A percentile compares a stretch with the other conserved stretches of the same genome.
These are phyloP conservation scores for Auricularia sp. DNA, from an alignment of 768 basidiomycete genomes.

Conservation along the genomic window DNA sequence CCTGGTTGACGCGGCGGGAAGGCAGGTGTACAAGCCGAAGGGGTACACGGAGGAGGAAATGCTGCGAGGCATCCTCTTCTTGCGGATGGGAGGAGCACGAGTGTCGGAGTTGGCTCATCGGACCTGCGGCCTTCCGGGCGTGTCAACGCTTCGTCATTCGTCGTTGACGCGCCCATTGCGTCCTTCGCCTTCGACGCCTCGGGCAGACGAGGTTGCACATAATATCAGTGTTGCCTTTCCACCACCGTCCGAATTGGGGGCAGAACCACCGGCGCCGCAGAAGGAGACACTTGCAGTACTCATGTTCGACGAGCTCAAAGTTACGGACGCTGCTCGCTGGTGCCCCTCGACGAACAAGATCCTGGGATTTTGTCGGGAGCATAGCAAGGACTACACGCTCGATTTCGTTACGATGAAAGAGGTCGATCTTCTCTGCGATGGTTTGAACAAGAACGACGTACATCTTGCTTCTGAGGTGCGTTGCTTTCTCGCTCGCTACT, in stretches of 20 bases:
- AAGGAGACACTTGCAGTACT: conserved; percentile 3
- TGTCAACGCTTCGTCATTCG: background rate
- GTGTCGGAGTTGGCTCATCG: conserved; percentile 15
- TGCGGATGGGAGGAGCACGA: conserved; percentile 16
- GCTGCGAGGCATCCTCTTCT: conserved; percentile 12
- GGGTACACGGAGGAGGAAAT: conserved; percentile 16
- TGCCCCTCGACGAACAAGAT: conserved; percentile 17
- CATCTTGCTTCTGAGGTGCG: conserved; percentile 8
- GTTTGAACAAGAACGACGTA: conserved; percentile 7
- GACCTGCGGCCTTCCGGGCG: background rate
- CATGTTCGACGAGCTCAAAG: conserved; percentile 18
- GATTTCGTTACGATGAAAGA: conserved; percentile 13
- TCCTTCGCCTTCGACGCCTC: background rate
- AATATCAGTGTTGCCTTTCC: background rate
- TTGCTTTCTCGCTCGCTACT: conserved; percentile 3
- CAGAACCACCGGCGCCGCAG: no score
- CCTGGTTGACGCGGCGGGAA: conserved; percentile 10
- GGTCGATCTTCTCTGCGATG: background rate
- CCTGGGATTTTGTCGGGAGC: conserved; percentile 17
- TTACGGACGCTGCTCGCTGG: conserved; percentile 14
- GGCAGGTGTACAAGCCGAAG: conserved; percentile 13
- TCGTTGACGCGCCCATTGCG: background rate
- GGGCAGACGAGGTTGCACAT: background rate
- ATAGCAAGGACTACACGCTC: conserved; percentile 8
- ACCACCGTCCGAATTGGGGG: no score